These are phyloP conservation scores for Rhizopogon vinicolor DNA, from an alignment of 768 basidiomycete genomes.

Conservation along the genomic window DNA sequence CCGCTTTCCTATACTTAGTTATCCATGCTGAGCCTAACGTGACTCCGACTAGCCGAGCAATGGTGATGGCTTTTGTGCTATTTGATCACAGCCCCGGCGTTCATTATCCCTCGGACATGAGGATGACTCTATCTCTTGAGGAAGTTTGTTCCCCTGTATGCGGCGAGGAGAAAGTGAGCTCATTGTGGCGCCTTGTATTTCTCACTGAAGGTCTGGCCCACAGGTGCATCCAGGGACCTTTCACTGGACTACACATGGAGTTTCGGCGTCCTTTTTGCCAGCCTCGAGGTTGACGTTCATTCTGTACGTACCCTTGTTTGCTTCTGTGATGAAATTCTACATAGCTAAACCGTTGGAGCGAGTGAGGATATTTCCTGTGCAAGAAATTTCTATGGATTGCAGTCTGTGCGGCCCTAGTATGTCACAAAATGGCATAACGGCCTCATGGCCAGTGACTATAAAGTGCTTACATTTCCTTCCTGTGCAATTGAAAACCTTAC, in stretches of 20 bases:
- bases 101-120: background rate
- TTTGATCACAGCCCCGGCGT: background rate
- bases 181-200: conserved; percentile 1
- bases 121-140: background rate
- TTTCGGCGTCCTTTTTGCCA: background rate
- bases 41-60: background rate
- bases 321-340: background rate
- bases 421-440: background rate
- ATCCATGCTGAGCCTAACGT: background rate
- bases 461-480: background rate
- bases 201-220: background rate
- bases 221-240: background rate
- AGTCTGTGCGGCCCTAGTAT: background rate
- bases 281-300: background rate
- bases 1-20: background rate
- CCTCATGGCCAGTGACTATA: background rate
- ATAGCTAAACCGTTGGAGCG: background rate
- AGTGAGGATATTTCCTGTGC: background rate
- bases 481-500: background rate
- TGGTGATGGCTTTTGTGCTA: background rate
- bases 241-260: background rate
- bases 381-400: conserved; percentile 1
- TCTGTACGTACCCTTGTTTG: background rate
- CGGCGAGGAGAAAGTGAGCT: background rate
- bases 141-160: background rate